These are phyloP conservation scores for Boletus barrowsii DNA, from an alignment of 768 basidiomycete species.

Conservation along the genomic window DNA sequence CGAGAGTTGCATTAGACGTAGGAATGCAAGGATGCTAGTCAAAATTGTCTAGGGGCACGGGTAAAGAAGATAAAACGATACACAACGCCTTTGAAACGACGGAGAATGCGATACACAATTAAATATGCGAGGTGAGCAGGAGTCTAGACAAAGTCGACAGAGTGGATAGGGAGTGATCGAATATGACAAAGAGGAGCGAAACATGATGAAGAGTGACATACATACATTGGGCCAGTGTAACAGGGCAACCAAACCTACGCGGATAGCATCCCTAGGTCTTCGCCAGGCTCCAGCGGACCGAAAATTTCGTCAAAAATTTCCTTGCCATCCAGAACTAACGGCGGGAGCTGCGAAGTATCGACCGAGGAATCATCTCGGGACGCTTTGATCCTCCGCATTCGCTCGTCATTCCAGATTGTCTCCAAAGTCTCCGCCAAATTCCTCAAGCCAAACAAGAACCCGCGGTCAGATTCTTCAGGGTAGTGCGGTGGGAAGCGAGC, in stretches of 20 bases:
- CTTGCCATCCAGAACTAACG: constrained; percentile 67
- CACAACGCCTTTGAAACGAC: background rate
- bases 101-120: constrained; percentile 11
- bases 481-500: constrained; percentile 95
- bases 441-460: constrained; percentile 89
- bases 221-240: background rate
- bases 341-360: constrained; percentile 52
- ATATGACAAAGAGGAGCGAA: background rate
- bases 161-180: background rate
- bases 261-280: constrained; percentile 76
- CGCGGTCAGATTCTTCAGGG: constrained; percentile 85
- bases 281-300: constrained; percentile 41
- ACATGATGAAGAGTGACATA: background rate
- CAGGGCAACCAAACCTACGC: constrained; percentile 39
- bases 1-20: constrained; percentile 2
- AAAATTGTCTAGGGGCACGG: constrained; percentile 1
- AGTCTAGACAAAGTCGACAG: constrained; percentile 13
- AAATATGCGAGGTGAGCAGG: constrained; percentile 2
- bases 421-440: constrained; percentile 74
- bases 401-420: constrained; percentile 85
- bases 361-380: constrained; percentile 54
- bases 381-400: constrained; percentile 61
- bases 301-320: constrained; percentile 81
- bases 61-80: background rate
- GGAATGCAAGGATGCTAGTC: constrained; percentile 6